Conservation (phyloP, 805 yeast species). For the Candida xiaguanensis region DNA sequence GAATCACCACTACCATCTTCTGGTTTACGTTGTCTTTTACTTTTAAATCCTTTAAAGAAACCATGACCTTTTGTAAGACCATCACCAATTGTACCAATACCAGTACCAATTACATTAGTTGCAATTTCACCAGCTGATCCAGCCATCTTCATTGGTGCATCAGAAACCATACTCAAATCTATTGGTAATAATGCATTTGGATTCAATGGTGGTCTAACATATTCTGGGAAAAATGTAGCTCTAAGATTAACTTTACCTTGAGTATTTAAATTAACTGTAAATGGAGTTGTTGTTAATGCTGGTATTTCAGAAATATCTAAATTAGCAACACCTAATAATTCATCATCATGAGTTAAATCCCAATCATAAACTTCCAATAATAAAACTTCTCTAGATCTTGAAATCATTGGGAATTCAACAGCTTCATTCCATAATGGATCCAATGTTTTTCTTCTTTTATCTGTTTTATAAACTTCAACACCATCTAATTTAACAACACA, state of each 20-base stretch:
- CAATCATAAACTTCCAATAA: constrained; percentile 60
- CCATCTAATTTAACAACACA: constrained; percentile 53
- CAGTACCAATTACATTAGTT: constrained; percentile 5
- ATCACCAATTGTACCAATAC: constrained; percentile 7
- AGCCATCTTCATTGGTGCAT: constrained; percentile 45
- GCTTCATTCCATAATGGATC: constrained; percentile 77
- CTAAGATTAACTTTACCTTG: constrained; percentile 58
- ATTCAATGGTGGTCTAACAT: constrained; percentile 56
- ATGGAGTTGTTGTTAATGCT: constrained; percentile 42
- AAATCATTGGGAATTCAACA: constrained; percentile 54
- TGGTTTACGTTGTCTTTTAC: constrained; percentile 2
- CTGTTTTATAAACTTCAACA: constrained; percentile 52
- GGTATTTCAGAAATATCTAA: constrained; percentile 49
- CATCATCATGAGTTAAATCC: constrained; percentile 74
- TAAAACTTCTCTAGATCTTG: constrained; percentile 55
- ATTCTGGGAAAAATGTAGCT: constrained; percentile 60
- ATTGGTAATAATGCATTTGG: constrained; percentile 32
- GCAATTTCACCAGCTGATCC: constrained; percentile 41
- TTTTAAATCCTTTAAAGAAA: constrained; percentile 4
- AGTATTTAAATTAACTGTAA: constrained; percentile 53
- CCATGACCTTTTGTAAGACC: constrained; percentile 6
- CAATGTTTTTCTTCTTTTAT: constrained; percentile 60
- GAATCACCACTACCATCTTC: constrained; percentile 3
- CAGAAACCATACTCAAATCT: constrained; percentile 37
- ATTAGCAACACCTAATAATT: constrained; percentile 49